phyloP scores from a whole-genome alignment of 352 stramenopile species.

The Globisporangium emineosum region DNA sequence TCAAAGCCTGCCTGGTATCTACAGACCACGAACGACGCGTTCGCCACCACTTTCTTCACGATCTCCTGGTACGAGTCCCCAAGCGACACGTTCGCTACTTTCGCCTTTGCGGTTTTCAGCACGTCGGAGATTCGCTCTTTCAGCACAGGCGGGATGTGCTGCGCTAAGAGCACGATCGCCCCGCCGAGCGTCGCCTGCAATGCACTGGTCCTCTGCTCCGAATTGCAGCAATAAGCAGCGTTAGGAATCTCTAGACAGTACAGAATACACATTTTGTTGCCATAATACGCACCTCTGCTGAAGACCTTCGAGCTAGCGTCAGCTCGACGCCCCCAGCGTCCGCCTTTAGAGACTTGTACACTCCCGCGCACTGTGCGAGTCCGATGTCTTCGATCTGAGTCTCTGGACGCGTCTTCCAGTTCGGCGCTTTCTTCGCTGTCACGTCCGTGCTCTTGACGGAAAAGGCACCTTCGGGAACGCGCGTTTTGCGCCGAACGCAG shows the following conservation, averaged over 20 bases:
- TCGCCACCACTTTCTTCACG: constrained; percentile 71
- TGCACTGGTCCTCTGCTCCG: constrained; percentile 37
- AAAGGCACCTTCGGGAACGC: constrained; percentile 55
- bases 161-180: constrained; percentile 65
- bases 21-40: constrained; percentile 81
- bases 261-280: too few species aligned
- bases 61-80: constrained; percentile 73
- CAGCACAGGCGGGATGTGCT: constrained; percentile 66
- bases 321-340: constrained; percentile 39
- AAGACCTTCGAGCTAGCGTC: constrained; percentile 44
- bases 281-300: constrained; percentile 32
- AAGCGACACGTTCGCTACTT: constrained; percentile 76
- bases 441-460: constrained; percentile 12
- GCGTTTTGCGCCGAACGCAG: constrained; percentile 51
- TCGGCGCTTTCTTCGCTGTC: constrained; percentile 19
- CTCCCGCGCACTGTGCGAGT: constrained; percentile 33
- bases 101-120: constrained; percentile 67
- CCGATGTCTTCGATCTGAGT: constrained; percentile 49
- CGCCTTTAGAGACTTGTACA: constrained; percentile 40
- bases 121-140: constrained; percentile 63
- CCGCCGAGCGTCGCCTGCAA: constrained; percentile 55
- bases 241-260: constrained; percentile 1
- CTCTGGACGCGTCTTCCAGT: constrained; percentile 49
- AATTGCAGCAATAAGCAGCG: not conserved
- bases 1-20: constrained; percentile 77